Evolutionary conservation across 257 asterid species (phyloP), one percentile per base, ranked within the genome.

Genomic region (Anisodus tanguticus): DNA sequence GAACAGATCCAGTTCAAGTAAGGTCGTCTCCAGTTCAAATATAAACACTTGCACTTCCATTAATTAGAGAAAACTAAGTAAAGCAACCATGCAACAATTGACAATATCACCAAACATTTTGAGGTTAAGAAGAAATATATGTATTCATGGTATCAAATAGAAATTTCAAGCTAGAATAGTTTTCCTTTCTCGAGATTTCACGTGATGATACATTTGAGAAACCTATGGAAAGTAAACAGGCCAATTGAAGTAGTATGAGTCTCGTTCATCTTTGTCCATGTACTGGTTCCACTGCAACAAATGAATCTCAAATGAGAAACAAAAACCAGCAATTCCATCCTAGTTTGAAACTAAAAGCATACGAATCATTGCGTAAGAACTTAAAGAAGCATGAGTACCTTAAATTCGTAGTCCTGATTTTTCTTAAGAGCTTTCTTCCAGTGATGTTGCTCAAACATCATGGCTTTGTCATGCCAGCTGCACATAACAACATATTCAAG

Each of bases 381-480:
- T 22, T 19, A 26, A 71, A 47, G 63, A 82, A 71, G 82, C 83
- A 43, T 8, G 76, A 31, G 83, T 92, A 96, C 99, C 99, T 91
- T 85, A 80, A 94, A 96, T 83, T 94, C 81, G 84, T 91, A 93
- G 3, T 95, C 97, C 85, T 94, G 85, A 9, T 93, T 93, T 88
- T 94, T 91, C 57, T 86, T 88, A 10, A 87, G 91, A 58, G 98
- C 97, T 89, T 92, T 92, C 93, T 94, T 96, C 99, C 98, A 94
- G 87, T 96, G 99, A 86, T 96, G 79, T 53, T 96, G 99, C 89
- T 94, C 98, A 87, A 87, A 94, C 12, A 93, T 85, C 97, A 96
- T 94, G 12, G 99, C 95, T 83, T 86, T 92, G 90, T 96, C 99
- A 85, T 96, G 99, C 95, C 95, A 96, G 87, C 99, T 96, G 93